Base-by-base conservation (phyloP, 331 rosid genomes). In the Rosa hybrid region DNA sequence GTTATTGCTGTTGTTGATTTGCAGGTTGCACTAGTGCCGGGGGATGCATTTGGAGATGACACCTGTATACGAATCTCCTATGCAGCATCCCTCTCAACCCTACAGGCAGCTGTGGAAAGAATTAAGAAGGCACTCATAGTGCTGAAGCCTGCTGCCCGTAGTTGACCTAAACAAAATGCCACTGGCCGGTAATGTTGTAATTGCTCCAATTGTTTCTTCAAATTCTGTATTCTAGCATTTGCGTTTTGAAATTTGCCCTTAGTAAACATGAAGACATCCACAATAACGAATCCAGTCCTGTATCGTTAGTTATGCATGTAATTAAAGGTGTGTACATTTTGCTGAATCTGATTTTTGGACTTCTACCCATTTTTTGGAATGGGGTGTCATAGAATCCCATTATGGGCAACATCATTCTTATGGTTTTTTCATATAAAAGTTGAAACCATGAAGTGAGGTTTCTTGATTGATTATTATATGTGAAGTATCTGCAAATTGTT, bases 11-110 rank as follows among this genome's bases (percentile, higher is more conserved):
- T 75, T 74, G 72, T 72, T 80, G 75, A 67, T 48, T 83, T 79
- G 62, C 91, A 94, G 98, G 97, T 94, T 50, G 98, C 98, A 8
- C 45, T 92, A 45, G 97, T 94, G 54, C 98, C 98, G 0, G 98
- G 98, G 72, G 88, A 88, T 84, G 98, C 97, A 42, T 94, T 94
- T 68, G 97, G 98, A 57, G 90, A 94, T 54, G 92, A 92, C 54
- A 88, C 70, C 41, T 94, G 98, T 89, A 85, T 94, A 65, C 91
- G 98, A 16, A 91, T 94, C 70, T 94, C 98, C 6, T 94, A 92
- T 23, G 97, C 98, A 0, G 92, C 86, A 77, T 92, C 98, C 48
- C 97, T 92, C 69, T 30, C 90, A 68, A 88, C 91, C 70, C 71
- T 94, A 45, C 90, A 91, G 78, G 97, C 88, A 39, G 98, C 98